These are phyloP conservation scores for Fusarium chuoi DNA, from an alignment of 2,329 filamentous ascomycete genomes.

Conservation along the genomic window DNA sequence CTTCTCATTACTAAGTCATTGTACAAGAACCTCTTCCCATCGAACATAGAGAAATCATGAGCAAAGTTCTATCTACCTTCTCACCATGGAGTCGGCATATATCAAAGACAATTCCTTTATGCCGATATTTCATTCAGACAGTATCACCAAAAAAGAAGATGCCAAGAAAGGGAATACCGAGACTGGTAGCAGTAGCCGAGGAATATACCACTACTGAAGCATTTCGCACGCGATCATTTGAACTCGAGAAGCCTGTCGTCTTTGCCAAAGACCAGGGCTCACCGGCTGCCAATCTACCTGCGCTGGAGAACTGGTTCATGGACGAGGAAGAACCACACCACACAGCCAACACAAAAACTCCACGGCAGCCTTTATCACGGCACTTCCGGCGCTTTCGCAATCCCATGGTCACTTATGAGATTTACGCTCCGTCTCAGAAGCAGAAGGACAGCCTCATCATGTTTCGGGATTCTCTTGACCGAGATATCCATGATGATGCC, in stretches of 20 bases:
- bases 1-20: background rate
- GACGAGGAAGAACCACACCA: conserved; percentile 1
- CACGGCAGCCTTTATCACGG: conserved; percentile 31
- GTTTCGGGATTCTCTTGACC: conserved; percentile 45
- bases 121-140: background rate
- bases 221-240: conserved; percentile 66
- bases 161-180: background rate
- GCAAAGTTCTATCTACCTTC: background rate
- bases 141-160: background rate
- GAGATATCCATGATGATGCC: conserved; percentile 44
- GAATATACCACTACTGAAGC: conserved; percentile 47
- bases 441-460: conserved; percentile 28
- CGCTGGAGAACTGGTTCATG: conserved; percentile 69
- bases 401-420: conserved; percentile 53
- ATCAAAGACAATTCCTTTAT: conserved; percentile 8
- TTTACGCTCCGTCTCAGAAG: conserved; percentile 43
- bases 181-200: background rate
- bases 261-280: conserved; percentile 59
- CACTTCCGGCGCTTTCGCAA: conserved; percentile 48
- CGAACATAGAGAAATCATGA: conserved; percentile 16
- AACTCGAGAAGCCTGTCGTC: conserved; percentile 59
- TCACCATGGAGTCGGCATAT: conserved; percentile 33
- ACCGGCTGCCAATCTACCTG: conserved; percentile 55
- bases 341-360: background rate
- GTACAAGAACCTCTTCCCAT: background rate